Base-by-base conservation (phyloP, 2,329 filamentous ascomycete species). In the Penicillium sp. region DNA sequence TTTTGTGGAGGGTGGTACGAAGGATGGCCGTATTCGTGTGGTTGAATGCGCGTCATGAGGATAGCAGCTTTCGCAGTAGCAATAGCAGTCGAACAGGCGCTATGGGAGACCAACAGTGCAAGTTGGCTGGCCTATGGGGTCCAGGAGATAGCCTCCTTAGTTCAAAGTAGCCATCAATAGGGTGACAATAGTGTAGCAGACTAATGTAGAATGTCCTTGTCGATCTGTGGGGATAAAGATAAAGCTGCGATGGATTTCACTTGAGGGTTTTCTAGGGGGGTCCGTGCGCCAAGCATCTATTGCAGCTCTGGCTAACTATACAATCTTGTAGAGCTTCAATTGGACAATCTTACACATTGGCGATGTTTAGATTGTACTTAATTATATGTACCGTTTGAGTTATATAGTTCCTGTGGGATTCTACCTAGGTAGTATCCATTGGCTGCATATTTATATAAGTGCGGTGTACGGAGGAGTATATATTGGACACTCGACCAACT, bases 181-280 rank as follows among this genome's bases (percentile, higher is more conserved):
- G 19, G 9, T 24, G 19, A 22, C 21, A 46, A 10, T 15, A 19
- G 8, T 26, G 15, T 13, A 24, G 19, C 10, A 35, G 37, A 51
- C 32, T 28, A 26, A 40, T 35, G n/a, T 32, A 42, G n/a, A 43
- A 32, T 37, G 31, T 41, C 10, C 15, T 40, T 47, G 48, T 51
- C 48, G 48, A 51, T 51, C 48, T 47, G 48, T 47, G 48, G 48
- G 26, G 48, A 51, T 49, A 45, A 38, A 47, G 44, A 39, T 39
- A 24, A 39, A 39, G 37, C 43, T 46, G 47, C 33, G 34, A 44
- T 49, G 43, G 37, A 47, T 32, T 47, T 42, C 37, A 41, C 29
- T 17, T 28, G 43, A 40, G 24, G 37, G 48, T 35, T 51, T 51
- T 51, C 37, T 6, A 3, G 24, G 8, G 1, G n/a, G 43, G 48